Evolutionary conservation across 352 stramenopile species (phyloP).

Genomic region (Pythium sukuiense): DNA sequence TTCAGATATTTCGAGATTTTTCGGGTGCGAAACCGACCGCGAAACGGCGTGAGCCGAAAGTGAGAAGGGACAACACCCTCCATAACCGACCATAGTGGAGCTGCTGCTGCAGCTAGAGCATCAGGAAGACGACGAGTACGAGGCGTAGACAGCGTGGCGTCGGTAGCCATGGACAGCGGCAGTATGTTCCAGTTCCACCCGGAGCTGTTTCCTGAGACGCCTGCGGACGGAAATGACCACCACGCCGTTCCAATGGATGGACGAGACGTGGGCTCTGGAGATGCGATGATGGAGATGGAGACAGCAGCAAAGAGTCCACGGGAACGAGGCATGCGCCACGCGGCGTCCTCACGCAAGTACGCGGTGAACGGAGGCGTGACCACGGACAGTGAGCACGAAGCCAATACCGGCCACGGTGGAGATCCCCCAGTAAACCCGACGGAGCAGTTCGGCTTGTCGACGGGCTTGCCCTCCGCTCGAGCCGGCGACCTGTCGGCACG

Average conservation of each 20-base stretch:
- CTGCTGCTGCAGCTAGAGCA: too few relatives aligned
- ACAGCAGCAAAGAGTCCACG: neutral
- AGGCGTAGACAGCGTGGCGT: neutral
- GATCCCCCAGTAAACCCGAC: neutral
- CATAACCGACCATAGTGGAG: neutral
- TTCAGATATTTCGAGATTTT: conserved; percentile 7
- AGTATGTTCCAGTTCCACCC: conserved; percentile 44
- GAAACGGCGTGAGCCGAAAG: neutral
- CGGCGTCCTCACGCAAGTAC: conserved; percentile 32
- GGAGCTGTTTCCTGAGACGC: conserved; percentile 32
- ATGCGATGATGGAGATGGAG: neutral
- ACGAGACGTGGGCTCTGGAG: neutral
- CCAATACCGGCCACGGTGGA: neutral
- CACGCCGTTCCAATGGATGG: too few relatives aligned
- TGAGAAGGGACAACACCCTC: neutral
- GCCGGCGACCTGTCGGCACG: neutral
- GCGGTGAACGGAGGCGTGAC: neutral
- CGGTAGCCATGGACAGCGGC: conserved; percentile 8
- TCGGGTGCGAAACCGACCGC: conserved; percentile 1
- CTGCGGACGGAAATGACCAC: neutral
- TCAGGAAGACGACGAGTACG: too few relatives aligned
- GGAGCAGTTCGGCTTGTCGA: conserved; percentile 10
- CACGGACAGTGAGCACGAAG: neutral
- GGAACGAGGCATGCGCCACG: neutral
- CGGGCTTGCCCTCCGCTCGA: conserved; percentile 20